These are phyloP conservation scores for Penicillium sp. DNA, from an alignment of 2,329 filamentous ascomycete species.

Conservation along the genomic window DNA sequence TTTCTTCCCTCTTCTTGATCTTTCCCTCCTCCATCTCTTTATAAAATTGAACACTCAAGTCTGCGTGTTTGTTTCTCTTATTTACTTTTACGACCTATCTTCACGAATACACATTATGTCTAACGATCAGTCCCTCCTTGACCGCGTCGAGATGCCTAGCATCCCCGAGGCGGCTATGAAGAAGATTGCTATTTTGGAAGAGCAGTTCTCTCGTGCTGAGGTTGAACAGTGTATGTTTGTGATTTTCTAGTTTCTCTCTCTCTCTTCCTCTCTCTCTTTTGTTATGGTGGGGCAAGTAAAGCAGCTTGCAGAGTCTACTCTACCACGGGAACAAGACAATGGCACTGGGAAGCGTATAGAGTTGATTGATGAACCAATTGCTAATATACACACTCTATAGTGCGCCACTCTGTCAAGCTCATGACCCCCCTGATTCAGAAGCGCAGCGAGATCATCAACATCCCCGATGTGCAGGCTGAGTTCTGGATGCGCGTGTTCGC, in stretches of 20 bases:
- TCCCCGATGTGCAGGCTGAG: conserved; percentile 59
- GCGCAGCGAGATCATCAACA: conserved; percentile 66
- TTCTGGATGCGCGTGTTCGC: conserved; percentile 97
- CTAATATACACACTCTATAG: conserved; percentile 43
- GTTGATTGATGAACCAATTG: background rate
- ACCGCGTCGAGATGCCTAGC: conserved; percentile 34
- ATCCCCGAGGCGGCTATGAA: conserved; percentile 48
- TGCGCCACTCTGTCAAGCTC: conserved; percentile 69
- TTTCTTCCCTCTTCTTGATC: conserved; percentile 5
- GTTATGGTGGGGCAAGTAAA: background rate
- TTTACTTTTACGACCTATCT: background rate
- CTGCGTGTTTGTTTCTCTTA: conserved; percentile 4
- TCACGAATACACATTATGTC: conserved; percentile 18
- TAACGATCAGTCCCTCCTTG: conserved; percentile 32
- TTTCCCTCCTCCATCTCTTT: conserved; percentile 1
- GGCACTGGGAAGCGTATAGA: background rate
- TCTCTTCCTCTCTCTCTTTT: too few species aligned
- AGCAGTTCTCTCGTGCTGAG: conserved; percentile 80
- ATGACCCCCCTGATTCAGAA: conserved; percentile 71
- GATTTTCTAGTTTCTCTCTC: background rate
- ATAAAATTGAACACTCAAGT: background rate
- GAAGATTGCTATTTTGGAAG: conserved; percentile 74
- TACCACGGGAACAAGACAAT: background rate
- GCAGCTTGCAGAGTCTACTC: background rate
- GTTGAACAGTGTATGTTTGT: conserved; percentile 70